Evolutionary conservation across 768 basidiomycete species (phyloP), one percentile per base, ranked within the genome.

Genomic region (Auricularia heimuer): DNA sequence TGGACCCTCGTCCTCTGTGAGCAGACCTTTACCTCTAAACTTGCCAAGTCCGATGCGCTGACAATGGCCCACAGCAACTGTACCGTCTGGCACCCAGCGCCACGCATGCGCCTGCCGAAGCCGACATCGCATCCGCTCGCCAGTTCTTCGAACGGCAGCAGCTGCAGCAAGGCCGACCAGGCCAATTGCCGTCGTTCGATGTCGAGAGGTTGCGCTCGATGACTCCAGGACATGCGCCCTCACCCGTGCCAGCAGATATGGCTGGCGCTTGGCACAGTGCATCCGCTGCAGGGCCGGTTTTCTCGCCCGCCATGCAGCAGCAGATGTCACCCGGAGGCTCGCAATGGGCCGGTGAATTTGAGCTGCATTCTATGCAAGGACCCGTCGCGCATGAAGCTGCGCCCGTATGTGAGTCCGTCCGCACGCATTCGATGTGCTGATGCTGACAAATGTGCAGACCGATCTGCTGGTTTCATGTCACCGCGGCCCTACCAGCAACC

Each of bases 51-150:
- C 39, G 3, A 8, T 7, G 7, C 12, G 39, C 39, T 42, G 39
- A 42, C 12, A 14, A 14, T 14, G 8, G 8, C 12, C 39, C 12
- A 14, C 12, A 42, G 39, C 34, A 93, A 91, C 80, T 94, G 33
- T 90, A 88, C 67, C 84, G 90, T 73, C 81, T 94, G 34, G 89
- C 91, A 1, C 80, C 82, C 24, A 81, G 81, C n/a, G 76, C 82
- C 0, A 72, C 78, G 18, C 68, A 74, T 29, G 77, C 77, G 62
- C 78, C 83, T 39, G 83, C 78, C 66, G 83, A 86, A 69, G 87
- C 85, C 62, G 91, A 94, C 74, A 73, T 85, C 60, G 82, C 84
- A 14, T 82, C 90, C 67, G 91, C 90, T 34, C 85, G 87, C 56
- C 89, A 89, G 68, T 94, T 94, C 73, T 94, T 94, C 61, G 69